Evolutionary conservation across 164 flowering plant species (phyloP), one percentile per base, ranked within the genome.

Genomic region (Vitis riparia): DNA sequence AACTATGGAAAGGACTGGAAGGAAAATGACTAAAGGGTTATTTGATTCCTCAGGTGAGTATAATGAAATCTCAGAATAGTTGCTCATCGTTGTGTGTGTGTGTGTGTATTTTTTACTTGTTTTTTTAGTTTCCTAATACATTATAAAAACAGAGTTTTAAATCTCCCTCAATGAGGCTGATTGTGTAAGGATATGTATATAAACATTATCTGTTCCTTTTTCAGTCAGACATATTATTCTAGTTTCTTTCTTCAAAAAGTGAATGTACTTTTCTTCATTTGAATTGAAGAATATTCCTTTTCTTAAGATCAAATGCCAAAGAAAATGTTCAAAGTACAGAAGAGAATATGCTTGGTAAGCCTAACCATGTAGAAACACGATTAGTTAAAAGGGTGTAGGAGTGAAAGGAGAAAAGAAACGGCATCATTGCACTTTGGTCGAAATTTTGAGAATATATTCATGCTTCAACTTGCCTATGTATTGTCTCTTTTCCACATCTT

Each of bases 391-490:
- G 7, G 7, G 23, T 19, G 23, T 19, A 19, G 23, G 10, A 10
- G 52, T 5, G 27, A 27, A 1, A 61, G 11, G 44, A 51, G 44
- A 44, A 15, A 17, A 59, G 55, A 44, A 16, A 27, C 9, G 13
- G 63, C 61, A 63, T 66, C 30, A 44, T 61, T 70, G 30, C 32
- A 62, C 51, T 23, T 59, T 58, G 69, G 53, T 50, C 16, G 2
- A 32, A 53, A 44, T 48, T 63, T 37, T 47, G 56, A 51, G 78
- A 80, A 80, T 76, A 74, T 68, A 71, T 80, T 73, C 78, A 27
- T 53, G 19, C 63, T 74, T 70, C 16, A 17, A 74, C 56, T 63
- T 51, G 44, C 44, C 37, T 67, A 51, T 50, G 68, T 62, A 52
- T 11, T 68, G 58, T 53, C 55, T 53, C 44, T 9, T 23, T 65